These are phyloP conservation scores for Nicotiana noctiflora DNA, from an alignment of 257 asterid species.

Conservation along the genomic window DNA sequence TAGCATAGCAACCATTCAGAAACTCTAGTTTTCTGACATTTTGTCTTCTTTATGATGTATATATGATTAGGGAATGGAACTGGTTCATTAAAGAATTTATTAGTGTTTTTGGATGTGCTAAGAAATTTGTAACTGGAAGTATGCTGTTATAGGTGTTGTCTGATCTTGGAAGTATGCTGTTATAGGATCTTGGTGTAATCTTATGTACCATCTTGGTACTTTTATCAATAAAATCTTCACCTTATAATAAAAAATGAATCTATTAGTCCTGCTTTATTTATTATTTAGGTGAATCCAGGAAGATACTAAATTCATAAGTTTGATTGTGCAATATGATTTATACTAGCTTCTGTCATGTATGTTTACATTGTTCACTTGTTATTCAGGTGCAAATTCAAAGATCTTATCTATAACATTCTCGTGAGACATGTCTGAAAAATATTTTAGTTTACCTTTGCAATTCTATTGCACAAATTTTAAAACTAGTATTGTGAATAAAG, in stretches of 20 bases:
- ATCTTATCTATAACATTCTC: not conserved
- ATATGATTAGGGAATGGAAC: not conserved
- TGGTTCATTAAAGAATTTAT: not conserved
- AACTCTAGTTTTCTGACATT: not conserved
- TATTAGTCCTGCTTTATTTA: not conserved
- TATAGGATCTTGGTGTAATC: no score
- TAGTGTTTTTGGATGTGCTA: not conserved
- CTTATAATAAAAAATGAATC: not conserved
- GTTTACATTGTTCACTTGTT: not conserved
- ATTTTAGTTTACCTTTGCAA: not conserved
- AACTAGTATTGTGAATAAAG: not conserved
- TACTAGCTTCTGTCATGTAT: not conserved
- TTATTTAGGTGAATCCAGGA: not conserved
- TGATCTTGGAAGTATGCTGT: no score
- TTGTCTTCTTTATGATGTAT: conserved; percentile 1
- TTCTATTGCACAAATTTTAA: not conserved
- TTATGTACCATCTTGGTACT: no score
- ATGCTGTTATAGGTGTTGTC: no score
- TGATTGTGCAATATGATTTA: not conserved
- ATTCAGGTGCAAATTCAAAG: not conserved
- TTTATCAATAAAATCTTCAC: no score
- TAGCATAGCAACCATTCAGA: not conserved
- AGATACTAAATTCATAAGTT: not conserved
- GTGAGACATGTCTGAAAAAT: not conserved
- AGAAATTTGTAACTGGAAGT: no score